Evolutionary conservation across 2,329 filamentous ascomycete genomes (phyloP).

Genomic region (Aspergillus eucalypticola): DNA sequence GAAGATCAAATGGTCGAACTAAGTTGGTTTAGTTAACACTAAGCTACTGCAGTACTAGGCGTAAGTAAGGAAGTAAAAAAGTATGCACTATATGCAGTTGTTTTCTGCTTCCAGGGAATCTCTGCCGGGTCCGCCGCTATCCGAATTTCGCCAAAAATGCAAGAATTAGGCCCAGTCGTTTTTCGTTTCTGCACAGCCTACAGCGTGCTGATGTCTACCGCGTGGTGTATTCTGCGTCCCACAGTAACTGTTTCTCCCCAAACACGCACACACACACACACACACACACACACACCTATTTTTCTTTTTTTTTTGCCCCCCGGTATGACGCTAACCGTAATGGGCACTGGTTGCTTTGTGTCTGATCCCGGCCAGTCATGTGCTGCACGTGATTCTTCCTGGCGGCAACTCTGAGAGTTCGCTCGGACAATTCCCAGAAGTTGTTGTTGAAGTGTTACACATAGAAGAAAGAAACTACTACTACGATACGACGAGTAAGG

Average conservation of each 20-base stretch:
- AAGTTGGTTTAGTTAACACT: no score
- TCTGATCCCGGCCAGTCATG: conserved; percentile 7
- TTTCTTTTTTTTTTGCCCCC: background rate
- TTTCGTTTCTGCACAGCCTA: conserved; percentile 2
- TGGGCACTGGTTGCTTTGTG: background rate
- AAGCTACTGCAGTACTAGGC: no score
- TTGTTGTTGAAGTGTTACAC: background rate
- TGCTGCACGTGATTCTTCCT: conserved; percentile 9
- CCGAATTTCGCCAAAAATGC: background rate
- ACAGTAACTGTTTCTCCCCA: background rate
- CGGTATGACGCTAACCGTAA: background rate
- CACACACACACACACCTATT: no score
- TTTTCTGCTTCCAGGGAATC: conserved; percentile 4
- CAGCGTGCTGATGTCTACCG: conserved; percentile 13
- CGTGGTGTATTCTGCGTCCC: conserved; percentile 5
- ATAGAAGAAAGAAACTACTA: background rate
- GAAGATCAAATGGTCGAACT: no score
- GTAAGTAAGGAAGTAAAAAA: no score
- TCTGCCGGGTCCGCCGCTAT: conserved; percentile 3
- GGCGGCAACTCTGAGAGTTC: background rate
- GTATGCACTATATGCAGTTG: no score
- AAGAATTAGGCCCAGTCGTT: background rate
- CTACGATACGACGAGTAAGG: background rate
- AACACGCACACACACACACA: no score
- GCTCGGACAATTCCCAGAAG: background rate